phyloP scores from a whole-genome alignment of 176 grass and related monocot genomes.

The Aegilops sharonensis region DNA sequence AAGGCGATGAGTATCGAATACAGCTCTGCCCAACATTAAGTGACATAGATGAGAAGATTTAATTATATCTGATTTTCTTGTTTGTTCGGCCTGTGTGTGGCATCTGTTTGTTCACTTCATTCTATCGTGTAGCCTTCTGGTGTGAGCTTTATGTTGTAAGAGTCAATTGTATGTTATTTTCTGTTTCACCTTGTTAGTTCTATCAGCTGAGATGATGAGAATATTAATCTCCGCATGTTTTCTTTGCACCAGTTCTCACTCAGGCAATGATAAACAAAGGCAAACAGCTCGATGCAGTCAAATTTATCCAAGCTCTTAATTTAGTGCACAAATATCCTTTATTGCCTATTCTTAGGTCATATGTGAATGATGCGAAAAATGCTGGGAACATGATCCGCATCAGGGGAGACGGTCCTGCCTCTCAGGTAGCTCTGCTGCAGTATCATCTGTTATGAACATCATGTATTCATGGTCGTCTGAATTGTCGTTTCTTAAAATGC shows the following conservation, averaged over 20 bases:
- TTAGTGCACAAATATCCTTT: conserved; percentile 43
- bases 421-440: conserved; percentile 36
- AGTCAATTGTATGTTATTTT: background rate
- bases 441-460: conserved; percentile 6
- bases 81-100: background rate
- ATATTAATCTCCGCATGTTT: conserved; percentile 27
- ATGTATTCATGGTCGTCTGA: background rate
- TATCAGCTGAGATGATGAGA: background rate
- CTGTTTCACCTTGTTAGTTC: background rate
- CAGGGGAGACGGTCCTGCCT: conserved; percentile 40
- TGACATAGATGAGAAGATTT: background rate
- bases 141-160: conserved; percentile 10
- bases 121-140: background rate
- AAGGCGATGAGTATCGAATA: background rate
- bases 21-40: background rate
- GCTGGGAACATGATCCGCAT: conserved; percentile 52
- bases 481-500: conserved; percentile 20
- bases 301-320: conserved; percentile 66
- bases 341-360: conserved; percentile 47
- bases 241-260: conserved; percentile 53
- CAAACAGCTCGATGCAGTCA: conserved; percentile 56
- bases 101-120: background rate
- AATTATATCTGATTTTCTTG: background rate
- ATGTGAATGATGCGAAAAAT: conserved; percentile 47
- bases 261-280: conserved; percentile 48